A percentile compares a stretch with the other conserved stretches of the same genome.
These are phyloP conservation scores for Lachnellula hyalina DNA, from an alignment of 2,329 filamentous ascomycete genomes.

Conservation along the genomic window DNA sequence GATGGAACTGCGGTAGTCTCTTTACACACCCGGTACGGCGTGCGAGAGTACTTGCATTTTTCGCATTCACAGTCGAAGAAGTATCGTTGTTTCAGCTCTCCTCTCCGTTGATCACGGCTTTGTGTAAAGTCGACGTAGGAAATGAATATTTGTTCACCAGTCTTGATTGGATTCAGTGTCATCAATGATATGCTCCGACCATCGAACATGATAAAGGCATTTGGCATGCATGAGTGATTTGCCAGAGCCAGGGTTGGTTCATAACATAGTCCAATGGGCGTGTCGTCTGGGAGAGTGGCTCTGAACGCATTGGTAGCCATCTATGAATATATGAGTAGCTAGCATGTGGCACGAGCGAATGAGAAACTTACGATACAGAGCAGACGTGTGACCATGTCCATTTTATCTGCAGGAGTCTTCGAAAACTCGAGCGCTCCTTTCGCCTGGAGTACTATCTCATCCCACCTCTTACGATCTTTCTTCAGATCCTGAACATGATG, in stretches of 20 bases:
- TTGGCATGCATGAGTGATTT: constrained; percentile 59
- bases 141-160: constrained; percentile 54
- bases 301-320: constrained; percentile 60
- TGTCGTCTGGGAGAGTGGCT: constrained; percentile 47
- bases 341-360: background rate
- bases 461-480: constrained; percentile 31
- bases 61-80: constrained; percentile 26
- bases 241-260: constrained; percentile 46
- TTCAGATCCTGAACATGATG: constrained; percentile 41
- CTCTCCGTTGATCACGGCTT: constrained; percentile 6
- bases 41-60: constrained; percentile 17
- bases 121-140: constrained; percentile 51
- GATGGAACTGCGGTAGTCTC: background rate
- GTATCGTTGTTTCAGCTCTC: constrained; percentile 19
- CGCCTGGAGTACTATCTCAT: constrained; percentile 44
- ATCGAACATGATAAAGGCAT: constrained; percentile 51
- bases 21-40: constrained; percentile 15
- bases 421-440: constrained; percentile 46
- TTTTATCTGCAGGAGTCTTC: constrained; percentile 33
- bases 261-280: constrained; percentile 50
- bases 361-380: constrained; percentile 47
- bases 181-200: constrained; percentile 47
- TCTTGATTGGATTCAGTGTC: constrained; percentile 43
- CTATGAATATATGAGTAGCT: constrained; percentile 31
- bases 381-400: constrained; percentile 40